Percentiles rank a stretch among this genome's conserved stretches.
Evolutionary conservation across 2,329 filamentous ascomycete species (phyloP).

Genomic region (Magnaporthiopsis incrustans): DNA sequence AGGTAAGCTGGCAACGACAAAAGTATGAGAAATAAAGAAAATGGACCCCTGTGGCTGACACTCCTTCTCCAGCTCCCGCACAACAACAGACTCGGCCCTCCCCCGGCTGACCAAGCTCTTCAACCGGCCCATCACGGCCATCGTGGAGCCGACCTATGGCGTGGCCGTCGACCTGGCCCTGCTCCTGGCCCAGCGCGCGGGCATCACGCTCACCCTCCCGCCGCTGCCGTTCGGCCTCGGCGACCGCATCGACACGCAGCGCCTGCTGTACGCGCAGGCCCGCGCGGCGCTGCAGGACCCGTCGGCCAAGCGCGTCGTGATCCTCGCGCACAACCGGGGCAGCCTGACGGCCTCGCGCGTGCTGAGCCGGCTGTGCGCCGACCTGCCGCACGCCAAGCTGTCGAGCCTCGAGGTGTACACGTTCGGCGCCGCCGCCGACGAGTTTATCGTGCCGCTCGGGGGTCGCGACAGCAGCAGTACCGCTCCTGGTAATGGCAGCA

Average conservation of each 20-base stretch:
- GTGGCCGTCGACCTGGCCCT: slow-evolving; percentile 42
- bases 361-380: slow-evolving; percentile 28
- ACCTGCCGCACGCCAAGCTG: slow-evolving; percentile 26
- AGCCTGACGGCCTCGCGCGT: slow-evolving; percentile 27
- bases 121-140: slow-evolving; percentile 35
- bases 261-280: slow-evolving; percentile 26
- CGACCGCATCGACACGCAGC: slow-evolving; percentile 37
- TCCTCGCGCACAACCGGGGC: slow-evolving; percentile 32
- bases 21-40: not conserved
- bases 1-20: slow-evolving; percentile 16
- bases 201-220: slow-evolving; percentile 24
- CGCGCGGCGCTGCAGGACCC: slow-evolving; percentile 26
- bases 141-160: slow-evolving; percentile 42
- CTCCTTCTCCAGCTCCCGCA: slow-evolving; percentile 17
- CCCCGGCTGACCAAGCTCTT: slow-evolving; percentile 28
- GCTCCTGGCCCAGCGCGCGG: slow-evolving; percentile 12
- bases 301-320: slow-evolving; percentile 24
- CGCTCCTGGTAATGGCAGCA: too few species aligned
- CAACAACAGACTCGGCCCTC: slow-evolving; percentile 21
- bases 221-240: slow-evolving; percentile 16
- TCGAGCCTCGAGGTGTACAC: slow-evolving; percentile 35
- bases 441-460: slow-evolving; percentile 28
- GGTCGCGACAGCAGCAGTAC: not conserved
- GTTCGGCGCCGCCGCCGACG: slow-evolving; percentile 30
- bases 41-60: not conserved